Base-by-base conservation (phyloP, 2,329 filamentous ascomycete genomes). In the Talaromyces atroroseus region DNA sequence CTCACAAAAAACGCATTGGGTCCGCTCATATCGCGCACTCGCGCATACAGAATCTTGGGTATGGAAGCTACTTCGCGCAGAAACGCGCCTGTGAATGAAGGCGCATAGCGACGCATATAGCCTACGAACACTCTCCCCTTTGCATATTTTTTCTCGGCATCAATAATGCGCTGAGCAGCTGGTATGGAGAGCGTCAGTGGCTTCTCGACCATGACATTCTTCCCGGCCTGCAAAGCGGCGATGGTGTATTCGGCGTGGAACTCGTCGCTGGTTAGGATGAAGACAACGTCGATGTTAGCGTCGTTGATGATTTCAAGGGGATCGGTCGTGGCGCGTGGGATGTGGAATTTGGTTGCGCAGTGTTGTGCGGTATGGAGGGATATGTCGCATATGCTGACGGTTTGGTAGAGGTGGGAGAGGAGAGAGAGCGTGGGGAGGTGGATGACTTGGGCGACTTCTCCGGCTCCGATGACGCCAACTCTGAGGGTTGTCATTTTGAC, bases 41-140 rank as follows among this genome's bases (percentile, higher is more conserved):
- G 71, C 0, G 79, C 83, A 61, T 86, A 86, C 20, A 76, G 68
- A 12, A 87, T 80, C 49, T 77, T 73, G 0, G 74, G 75, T 32
- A 85, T 75, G 0, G 66, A 68, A 0, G 71, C 76, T 0, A 86
- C 70, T 59, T 86, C 83, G 7, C 71, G 66, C 58, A 77, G 71
- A 42, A 85, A 75, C 0, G 80, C 77, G 23, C 80, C 74, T 0
- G 74, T 67, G 60, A 85, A 85, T 0, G 77, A 75, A 0, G 78
- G 69, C 0, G 84, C 82, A 62, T 85, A 84, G n/a, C 83, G 75
- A 20, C 84, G 73, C 75, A 83, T 84, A 55, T 81, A 83, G 1
- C 82, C 82, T 0, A 87, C 80, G 63, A 86, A 82, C 1, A 84
- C 74, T 29, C 66, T 73, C 4, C 69, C 71, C 2, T 69, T 65